Base-by-base conservation (phyloP, 2,329 filamentous ascomycete species). In the Amesomyces nigricolor region DNA sequence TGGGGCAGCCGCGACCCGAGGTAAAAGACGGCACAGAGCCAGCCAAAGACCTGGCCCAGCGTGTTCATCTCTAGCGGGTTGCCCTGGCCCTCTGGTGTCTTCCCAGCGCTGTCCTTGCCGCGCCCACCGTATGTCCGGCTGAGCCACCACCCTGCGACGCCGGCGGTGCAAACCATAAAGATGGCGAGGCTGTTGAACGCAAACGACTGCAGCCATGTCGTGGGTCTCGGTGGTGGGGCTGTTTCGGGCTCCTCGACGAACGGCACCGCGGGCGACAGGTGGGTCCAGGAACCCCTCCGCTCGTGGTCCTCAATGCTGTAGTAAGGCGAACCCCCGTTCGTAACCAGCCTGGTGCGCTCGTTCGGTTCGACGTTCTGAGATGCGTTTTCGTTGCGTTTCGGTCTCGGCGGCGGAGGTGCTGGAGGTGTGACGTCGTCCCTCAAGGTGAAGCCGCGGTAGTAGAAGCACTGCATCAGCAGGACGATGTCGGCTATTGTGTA, bases 401-500 rank as follows among this genome's bases (percentile, higher is more conserved):
- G 19, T 14, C 52, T 46, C 5, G 52, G 52, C n/a, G 50, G 22
- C 9, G 51, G 30, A 6, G 32, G 16, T n/a, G 57, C 35, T 32
- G 50, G 26, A 37, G 57, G 38, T 5, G 72, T 66, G 13, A 79
- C 71, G 54, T 82, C 74, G 60, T 86, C 82, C 51, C 71, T 75
- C 76, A 79, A 81, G 2, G 82, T 85, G 63, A 96, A 94, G 3
- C 91, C 91, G 51, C 89, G 85, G 71, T 99, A 99, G 75, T 95
- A 97, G 75, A 97, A 95, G 71, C 89, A 95, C 72, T 99, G 94
- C 0, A 77, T 79, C 0, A 97, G 76, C 1, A 99, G 78, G 1
- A 97, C 90, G 42, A 96, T 81, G 67, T 97, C 92, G 58, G 91
- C 91, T 38, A 95, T 79, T 14, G 91, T 95, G 69, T 97, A 96